Evolutionary conservation across 2,329 filamentous ascomycete species (phyloP), one percentile per base, ranked within the genome.

Genomic region (Pseudogymnoascus sp.): DNA sequence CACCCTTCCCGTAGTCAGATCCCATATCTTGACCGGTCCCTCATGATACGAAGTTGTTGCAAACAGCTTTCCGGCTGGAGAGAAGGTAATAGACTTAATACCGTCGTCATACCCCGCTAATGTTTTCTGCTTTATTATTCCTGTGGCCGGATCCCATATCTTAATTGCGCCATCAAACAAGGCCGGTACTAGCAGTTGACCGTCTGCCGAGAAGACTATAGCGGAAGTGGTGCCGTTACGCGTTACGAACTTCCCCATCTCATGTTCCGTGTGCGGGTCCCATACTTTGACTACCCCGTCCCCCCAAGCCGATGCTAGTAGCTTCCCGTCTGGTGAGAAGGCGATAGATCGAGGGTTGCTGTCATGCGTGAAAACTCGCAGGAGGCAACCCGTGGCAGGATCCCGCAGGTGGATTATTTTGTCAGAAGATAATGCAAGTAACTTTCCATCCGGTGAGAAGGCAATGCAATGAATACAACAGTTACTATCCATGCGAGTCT

Each of bases 181-280:
- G 6, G 14, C 14, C 8, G 19, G 59, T 42, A 35, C 63, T 10
- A 64, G 11, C 33, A 38, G 33, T 29, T 59, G 38, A 6, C n/a
- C 6, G 37, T 64, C 50, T 14, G 29, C 38, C n/a, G 64, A 66
- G 38, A 65, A 65, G 42, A 21, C 26, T 16, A 65, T 53, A 16
- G 61, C 31, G 31, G 26, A 44, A 33, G 50, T 31, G 35, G 13
- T 3, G 26, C 47, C 33, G 31, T 16, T 40, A 60, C 64, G 13
- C 21, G 40, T 61, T 29, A 50, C 38, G 21, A 67, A 44, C 19
- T 19, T 64, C 31, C 29, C 26, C n/a, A 37, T 6, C 14, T 16
- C 37, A 37, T n/a, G 13, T 21, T 61, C 61, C 7, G 33, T 63
- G n/a, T n/a, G 29, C 6, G 53, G 37, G 11, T 64, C 37, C 64